Percentiles rank a stretch among this genome's conserved stretches.
Evolutionary conservation across 805 yeast genomes (phyloP).

Genomic region (Yarrowia yakushimensis): DNA sequence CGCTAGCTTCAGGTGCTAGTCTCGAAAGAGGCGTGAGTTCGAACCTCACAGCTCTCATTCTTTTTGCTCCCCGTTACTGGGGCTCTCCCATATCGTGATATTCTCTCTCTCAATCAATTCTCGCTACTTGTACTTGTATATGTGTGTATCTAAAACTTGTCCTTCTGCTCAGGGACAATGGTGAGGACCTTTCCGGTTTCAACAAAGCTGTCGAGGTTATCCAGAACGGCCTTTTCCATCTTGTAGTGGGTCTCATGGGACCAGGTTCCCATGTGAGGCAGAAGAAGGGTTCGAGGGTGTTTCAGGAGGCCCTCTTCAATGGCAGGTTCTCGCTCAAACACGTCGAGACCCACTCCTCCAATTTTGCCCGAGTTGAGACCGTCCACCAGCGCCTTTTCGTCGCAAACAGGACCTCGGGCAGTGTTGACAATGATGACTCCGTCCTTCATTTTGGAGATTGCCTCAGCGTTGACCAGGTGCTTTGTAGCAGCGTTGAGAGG

Average conservation of each 20-base stretch:
- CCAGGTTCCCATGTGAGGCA: slow-evolving; percentile 55
- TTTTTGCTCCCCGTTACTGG: no score
- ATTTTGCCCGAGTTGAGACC: slow-evolving; percentile 51
- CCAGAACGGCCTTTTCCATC: slow-evolving; percentile 78
- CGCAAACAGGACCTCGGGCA: slow-evolving; percentile 59
- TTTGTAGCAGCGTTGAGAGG: slow-evolving; percentile 54
- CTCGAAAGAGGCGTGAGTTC: slow-evolving; percentile 30
- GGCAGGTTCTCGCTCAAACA: slow-evolving; percentile 58
- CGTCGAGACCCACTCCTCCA: slow-evolving; percentile 55
- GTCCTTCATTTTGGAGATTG: slow-evolving; percentile 49
- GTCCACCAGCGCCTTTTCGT: slow-evolving; percentile 49
- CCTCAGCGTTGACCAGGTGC: slow-evolving; percentile 47
- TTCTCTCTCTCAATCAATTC: no score
- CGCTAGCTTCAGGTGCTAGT: slow-evolving; percentile 22
- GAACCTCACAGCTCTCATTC: slow-evolving; percentile 31
- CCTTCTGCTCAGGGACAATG: slow-evolving; percentile 67
- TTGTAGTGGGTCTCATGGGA: slow-evolving; percentile 47
- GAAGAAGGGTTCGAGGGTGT: slow-evolving; percentile 47
- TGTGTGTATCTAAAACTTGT: slow-evolving; percentile 24
- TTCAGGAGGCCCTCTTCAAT: slow-evolving; percentile 47
- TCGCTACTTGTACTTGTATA: background rate
- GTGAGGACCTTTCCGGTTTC: slow-evolving; percentile 65
- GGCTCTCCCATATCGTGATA: background rate
- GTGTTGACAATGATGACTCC: slow-evolving; percentile 56
- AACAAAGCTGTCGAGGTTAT: slow-evolving; percentile 59